Conservation (phyloP, 2,329 filamentous ascomycete genomes). For the Lizonia empirigonia region DNA sequence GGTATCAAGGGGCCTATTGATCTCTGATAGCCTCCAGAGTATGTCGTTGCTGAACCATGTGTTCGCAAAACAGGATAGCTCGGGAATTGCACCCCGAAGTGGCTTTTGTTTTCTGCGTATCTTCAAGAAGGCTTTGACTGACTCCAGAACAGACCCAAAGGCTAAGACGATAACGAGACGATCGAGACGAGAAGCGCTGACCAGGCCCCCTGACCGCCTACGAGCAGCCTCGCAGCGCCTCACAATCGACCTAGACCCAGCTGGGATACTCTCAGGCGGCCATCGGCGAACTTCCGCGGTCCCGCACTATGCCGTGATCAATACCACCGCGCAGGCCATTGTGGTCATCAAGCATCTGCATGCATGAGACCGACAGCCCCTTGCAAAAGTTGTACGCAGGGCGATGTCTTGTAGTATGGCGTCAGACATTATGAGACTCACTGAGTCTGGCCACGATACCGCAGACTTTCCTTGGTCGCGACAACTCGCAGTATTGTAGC, state of each 20-base stretch:
- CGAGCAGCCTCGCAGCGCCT: neutral
- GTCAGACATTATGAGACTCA: no score
- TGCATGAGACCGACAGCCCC: no score
- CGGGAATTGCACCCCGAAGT: neutral
- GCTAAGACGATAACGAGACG: neutral
- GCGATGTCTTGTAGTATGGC: no score
- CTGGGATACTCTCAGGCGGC: neutral
- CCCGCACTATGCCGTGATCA: neutral
- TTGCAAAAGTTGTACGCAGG: no score
- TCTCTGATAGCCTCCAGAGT: neutral
- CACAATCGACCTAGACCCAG: neutral
- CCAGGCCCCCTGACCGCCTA: neutral
- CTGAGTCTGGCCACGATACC: no score
- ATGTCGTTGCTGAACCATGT: neutral
- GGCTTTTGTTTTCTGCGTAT: neutral
- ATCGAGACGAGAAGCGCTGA: neutral
- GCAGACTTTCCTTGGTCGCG: no score
- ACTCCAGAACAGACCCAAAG: neutral
- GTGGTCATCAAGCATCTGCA: neutral
- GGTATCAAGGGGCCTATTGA: neutral
- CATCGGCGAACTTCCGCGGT: neutral
- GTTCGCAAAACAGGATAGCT: no score
- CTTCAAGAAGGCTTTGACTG: neutral
- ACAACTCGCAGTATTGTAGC: no score
- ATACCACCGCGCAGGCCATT: neutral